Evolutionary conservation across 768 basidiomycete species (phyloP).

Genomic region (Lentinula aciculospora): DNA sequence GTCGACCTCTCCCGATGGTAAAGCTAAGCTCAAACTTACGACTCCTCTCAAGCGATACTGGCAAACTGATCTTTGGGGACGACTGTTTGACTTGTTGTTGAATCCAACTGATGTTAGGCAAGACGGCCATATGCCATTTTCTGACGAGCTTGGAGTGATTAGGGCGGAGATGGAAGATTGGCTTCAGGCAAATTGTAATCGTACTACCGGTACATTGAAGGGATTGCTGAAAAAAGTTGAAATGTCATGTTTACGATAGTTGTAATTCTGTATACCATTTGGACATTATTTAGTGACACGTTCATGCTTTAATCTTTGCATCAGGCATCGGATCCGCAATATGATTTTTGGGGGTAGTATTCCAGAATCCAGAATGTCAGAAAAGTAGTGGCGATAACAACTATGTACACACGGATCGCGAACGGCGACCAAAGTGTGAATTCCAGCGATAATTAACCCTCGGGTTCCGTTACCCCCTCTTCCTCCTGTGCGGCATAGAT

Average conservation of each 20-base stretch:
- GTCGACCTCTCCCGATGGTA: slow-evolving; percentile 24
- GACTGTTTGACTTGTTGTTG: slow-evolving; percentile 79
- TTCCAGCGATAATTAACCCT: not conserved
- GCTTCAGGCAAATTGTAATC: slow-evolving; percentile 83
- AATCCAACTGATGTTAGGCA: slow-evolving; percentile 65
- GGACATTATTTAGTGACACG: too few relatives aligned
- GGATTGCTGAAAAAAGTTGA: slow-evolving; percentile 81
- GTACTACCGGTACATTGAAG: slow-evolving; percentile 75
- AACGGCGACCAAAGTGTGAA: not conserved
- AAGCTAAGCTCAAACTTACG: slow-evolving; percentile 54
- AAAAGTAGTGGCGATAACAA: not conserved
- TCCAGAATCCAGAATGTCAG: slow-evolving; percentile 21
- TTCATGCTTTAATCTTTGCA: too few relatives aligned
- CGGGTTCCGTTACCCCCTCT: not conserved
- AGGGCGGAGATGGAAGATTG: slow-evolving; percentile 83
- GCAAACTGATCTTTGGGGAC: slow-evolving; percentile 84
- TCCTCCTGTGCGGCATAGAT: not conserved
- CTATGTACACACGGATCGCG: not conserved
- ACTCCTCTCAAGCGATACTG: slow-evolving; percentile 92
- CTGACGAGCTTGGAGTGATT: slow-evolving; percentile 56
- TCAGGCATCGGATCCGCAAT: too few relatives aligned
- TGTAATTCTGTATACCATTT: not conserved
- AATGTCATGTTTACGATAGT: slow-evolving; percentile 31
- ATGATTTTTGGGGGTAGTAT: slow-evolving; percentile 16
- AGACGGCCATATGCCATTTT: slow-evolving; percentile 65